Evolutionary conservation across 1,284 basidiomycete species (phyloP), one percentile per base, ranked within the genome.

Genomic region (Malassezia psittaci): DNA sequence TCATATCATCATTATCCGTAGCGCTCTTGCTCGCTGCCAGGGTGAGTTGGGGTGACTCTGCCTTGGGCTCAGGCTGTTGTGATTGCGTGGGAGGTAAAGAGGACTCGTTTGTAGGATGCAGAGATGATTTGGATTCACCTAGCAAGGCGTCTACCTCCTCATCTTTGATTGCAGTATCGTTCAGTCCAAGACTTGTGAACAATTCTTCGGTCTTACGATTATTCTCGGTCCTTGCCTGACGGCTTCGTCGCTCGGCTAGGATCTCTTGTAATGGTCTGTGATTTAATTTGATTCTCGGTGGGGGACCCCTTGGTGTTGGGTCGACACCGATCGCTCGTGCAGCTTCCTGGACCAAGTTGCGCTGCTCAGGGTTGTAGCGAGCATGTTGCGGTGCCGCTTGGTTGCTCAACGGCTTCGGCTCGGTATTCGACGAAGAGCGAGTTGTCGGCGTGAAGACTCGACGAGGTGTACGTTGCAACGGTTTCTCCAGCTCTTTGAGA

Each of bases 181-280:
- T 57, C 3, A 74, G 58, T 2, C 72, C 72, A 4, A 74, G 53
- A 10, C 57, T 65, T 1, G 64, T 65, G 18, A 74, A 65, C 2
- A 74, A 60, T 21, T 71, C 68, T 37, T 73, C 69, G 35, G 62
- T 64, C 36, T 58, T 60, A 16, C 57, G 59, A 19, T 52, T 54
- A 33, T 57, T 32, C 37, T 60, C 61, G 38, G 70, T 63, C 19
- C 21, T 40, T 7, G 52, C 58, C 35, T 46, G 33, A 12, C 45
- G 49, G 15, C 15, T 41, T 1, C 43, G 58, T 10, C 45, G 54
- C 15, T 59, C 51, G 18, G 29, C 46, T 37, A 52, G 18, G 5
- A 49, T 45, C 32, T 51, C 13, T 11, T 54, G 33, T 34, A 48
- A 29, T 11, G 48, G 44, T 16, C 47, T 21, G 16, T 38, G 19